phyloP scores from a whole-genome alignment of 2,329 filamentous ascomycete species.

The Claviceps fusiformis region DNA sequence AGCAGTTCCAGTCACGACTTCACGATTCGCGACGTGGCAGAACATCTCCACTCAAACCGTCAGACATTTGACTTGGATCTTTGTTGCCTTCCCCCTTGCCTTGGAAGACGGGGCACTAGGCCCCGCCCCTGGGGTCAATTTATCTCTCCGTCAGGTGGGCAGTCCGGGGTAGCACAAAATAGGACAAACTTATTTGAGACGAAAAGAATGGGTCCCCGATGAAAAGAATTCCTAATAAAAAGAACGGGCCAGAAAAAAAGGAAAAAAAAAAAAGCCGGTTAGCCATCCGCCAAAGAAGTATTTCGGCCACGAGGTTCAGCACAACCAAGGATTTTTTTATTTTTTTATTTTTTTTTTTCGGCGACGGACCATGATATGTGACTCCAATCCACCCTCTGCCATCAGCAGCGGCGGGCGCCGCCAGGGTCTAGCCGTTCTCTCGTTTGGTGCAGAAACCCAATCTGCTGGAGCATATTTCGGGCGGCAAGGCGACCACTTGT shows the following conservation, averaged over 20 bases:
- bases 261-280: too few relatives aligned
- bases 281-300: too few relatives aligned
- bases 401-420: background rate
- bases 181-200: background rate
- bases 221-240: background rate
- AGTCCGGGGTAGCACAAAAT: background rate
- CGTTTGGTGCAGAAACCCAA: background rate
- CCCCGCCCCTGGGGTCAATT: background rate
- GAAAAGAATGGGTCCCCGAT: background rate
- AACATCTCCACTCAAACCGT: too few relatives aligned
- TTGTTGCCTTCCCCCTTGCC: too few relatives aligned
- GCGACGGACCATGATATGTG: background rate
- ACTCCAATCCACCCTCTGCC: background rate
- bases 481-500: background rate
- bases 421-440: background rate
- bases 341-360: too few relatives aligned
- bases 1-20: too few relatives aligned
- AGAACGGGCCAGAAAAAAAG: too few relatives aligned
- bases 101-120: too few relatives aligned
- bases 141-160: background rate
- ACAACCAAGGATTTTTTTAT: too few relatives aligned
- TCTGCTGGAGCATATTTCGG: background rate
- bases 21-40: too few relatives aligned
- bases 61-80: too few relatives aligned
- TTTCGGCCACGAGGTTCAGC: too few relatives aligned